Base-by-base conservation (phyloP, 73 alveolate species). In the Symbiodinium pilosum region DNA sequence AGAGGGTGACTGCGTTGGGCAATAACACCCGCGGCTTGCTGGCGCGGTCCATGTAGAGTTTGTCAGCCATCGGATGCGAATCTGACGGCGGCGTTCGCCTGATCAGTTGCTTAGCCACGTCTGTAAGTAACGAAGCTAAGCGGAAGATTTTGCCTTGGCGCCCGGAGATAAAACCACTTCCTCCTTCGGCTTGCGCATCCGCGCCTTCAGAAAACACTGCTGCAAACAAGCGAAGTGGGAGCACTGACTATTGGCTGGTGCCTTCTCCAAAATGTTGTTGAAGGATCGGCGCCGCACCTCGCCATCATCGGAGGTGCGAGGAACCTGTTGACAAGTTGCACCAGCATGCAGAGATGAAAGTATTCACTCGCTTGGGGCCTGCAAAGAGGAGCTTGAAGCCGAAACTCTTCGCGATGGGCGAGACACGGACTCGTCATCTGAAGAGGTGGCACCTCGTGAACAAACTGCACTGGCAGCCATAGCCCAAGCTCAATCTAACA, bases 241-340 rank as follows among this genome's bases (percentile, higher is more conserved):
- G 6, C 12, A 21, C 81, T 14, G 30, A 8, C 81, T 14, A 47
- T 38, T 64, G 81, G 51, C 14, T 36, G 32, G 14, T 14, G 83
- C 93, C 93, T 86, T 86, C 84, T 86, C 93, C 40, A 86, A 83
- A 36, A 86, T 86, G 93, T 86, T 86, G 93, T 86, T 86, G 84
- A 86, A 86, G 83, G 93, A 86, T 34, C 93, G 93, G 42, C 93
- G 81, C 41, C 93, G 36, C 51, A 69, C 39, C 51, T 77, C 87
- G 38, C 84, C 71, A 16, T 86, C 93, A 8, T 69, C 14, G 34
- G 41, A 28, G 32, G 38, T 64, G 81, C 81, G 81, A 14, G 32
- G 81, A 28, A 64, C 81, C 81, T 64, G n/a, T n/a, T n/a, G n/a
- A n/a, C n/a, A 54, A 54, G 73, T n/a, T n/a, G 32, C 4, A 30